Evolutionary conservation across 179 eudicot genomes (phyloP), one percentile per base, ranked within the genome.

Genomic region (Silene coronaria): DNA sequence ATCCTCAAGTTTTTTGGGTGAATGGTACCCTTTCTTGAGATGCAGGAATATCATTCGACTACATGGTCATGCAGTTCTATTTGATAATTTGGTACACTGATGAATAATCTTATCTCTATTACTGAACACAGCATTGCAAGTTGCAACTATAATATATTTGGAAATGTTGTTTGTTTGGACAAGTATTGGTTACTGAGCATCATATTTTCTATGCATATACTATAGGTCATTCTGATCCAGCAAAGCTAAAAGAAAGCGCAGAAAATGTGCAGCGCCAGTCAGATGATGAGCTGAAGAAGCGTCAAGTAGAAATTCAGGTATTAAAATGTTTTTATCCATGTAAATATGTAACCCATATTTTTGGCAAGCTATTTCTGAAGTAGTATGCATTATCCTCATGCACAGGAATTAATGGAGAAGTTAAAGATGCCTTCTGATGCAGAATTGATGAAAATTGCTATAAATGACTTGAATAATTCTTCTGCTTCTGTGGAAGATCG

Each of bases 141-240:
- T 28, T 6, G 13, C 27, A 9, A 65, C 73, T 45, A 32, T 70
- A 34, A 53, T 28, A 19, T 11, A 10, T 23, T 60, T 26, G 48
- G 38, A 46, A 14, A 60, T 24, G 22, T 11, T 57, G 62, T 48
- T 62, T 62, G 34, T 36, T 26, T 45, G 73, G 16, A 16, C 55
- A 36, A 36, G 42, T 77, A 59, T 38, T 46, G 62, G 38, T 12
- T 75, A 21, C 73, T 28, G 17, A 74, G 27, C 66, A 71, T 57
- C 62, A 66, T 80, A 46, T 27, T 78, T 75, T 72, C 34, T 72
- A 27, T 26, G 48, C 63, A 5, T 42, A 75, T 72, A 65, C 42
- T 34, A 76, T 86, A 94, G 98, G 98, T 61, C 96, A 94, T 76
- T 94, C 98, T 78, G 98, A 94, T 87, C 96, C 96, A 34, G 75